Base-by-base conservation (phyloP, 257 asterid genomes). In the Solanum clarkiae region DNA sequence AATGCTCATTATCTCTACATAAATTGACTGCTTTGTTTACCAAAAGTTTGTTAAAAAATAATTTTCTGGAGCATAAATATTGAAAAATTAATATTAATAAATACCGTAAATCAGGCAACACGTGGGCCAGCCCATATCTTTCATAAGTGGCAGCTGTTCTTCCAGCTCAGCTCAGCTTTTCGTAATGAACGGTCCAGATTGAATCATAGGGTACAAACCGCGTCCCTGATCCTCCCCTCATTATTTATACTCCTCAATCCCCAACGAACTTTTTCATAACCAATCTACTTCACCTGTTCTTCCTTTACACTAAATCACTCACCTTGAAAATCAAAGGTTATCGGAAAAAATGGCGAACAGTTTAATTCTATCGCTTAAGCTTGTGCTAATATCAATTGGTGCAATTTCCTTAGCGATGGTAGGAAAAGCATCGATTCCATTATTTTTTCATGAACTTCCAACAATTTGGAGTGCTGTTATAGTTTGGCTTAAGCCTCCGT, bases 401-500 rank as follows among this genome's bases (percentile, higher is more conserved):
- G 89, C 91, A 26, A 82, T 94, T 59, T 87, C 95, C 3, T 26
- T 93, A 5, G 92, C 91, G 17, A 36, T 87, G 85, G 94, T 84
- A 29, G 57, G 90, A 7, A 90, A 80, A 81, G 29, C 84, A 26
- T 85, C 91, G 3, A 84, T 90, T 72, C 98, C 96, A 14, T 9
- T 86, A 0, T 82, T 93, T 8, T 83, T 84, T 42, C 10, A 84
- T 18, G 91, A 88, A 12, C 56, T 89, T 44, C 97, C 97, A 12
- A 83, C 87, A 60, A 20, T 91, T 40, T 93, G 95, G 93, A 91
- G 89, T 20, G 20, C 87, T 2, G 4, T 90, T 20, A 13, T 54
- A 44, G 65, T 87, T 44, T 92, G 94, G 92, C 59, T 93, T 70
- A 94, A 88, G 86, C 98, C 98, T 45, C 98, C 97, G 17, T 95